Conservation (phyloP, 805 yeast genomes). For the Starmerella stigmatis region DNA sequence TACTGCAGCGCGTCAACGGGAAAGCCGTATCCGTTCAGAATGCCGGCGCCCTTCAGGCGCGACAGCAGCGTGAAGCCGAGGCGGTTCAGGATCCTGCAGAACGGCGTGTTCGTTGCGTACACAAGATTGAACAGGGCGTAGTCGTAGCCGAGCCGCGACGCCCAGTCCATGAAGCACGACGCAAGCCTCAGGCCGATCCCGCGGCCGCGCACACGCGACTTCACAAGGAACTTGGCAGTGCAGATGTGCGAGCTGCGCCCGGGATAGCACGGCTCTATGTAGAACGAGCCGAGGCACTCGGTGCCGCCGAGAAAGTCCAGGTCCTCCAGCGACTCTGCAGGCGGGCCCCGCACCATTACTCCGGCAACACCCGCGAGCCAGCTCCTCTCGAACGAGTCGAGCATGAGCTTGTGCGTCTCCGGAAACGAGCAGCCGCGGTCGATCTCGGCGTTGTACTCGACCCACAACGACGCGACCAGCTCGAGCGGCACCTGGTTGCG, state of each 20-base stretch:
- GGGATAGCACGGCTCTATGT: conserved; percentile 78
- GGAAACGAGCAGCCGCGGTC: conserved; percentile 83
- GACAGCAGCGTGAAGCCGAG: conserved; percentile 71
- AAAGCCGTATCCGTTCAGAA: conserved; percentile 68
- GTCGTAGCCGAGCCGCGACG: conserved; percentile 78
- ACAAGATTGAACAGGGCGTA: conserved; percentile 75
- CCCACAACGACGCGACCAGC: conserved; percentile 67
- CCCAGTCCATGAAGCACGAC: conserved; percentile 83
- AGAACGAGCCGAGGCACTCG: conserved; percentile 81
- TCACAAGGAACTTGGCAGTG: conserved; percentile 77
- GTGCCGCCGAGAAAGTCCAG: conserved; percentile 66
- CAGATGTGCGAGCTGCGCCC: conserved; percentile 92
- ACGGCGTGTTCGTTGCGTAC: conserved; percentile 78
- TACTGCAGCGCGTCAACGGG: conserved; percentile 83
- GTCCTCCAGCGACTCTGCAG: conserved; percentile 30
- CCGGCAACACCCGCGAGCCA: conserved; percentile 88
- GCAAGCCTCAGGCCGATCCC: conserved; percentile 82
- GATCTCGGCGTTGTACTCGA: conserved; percentile 87
- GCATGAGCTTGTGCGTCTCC: conserved; percentile 64
- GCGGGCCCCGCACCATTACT: conserved; percentile 14
- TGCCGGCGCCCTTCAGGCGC: conserved; percentile 75
- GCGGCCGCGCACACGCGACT: conserved; percentile 84
- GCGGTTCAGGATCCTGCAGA: conserved; percentile 65
- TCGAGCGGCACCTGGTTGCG: conserved; percentile 65
- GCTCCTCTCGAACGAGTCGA: conserved; percentile 66